Percentiles rank a stretch among this genome's conserved stretches.
Conservation (phyloP, 495 filamentous ascomycete species). For the Hypoxylon rickii region DNA sequence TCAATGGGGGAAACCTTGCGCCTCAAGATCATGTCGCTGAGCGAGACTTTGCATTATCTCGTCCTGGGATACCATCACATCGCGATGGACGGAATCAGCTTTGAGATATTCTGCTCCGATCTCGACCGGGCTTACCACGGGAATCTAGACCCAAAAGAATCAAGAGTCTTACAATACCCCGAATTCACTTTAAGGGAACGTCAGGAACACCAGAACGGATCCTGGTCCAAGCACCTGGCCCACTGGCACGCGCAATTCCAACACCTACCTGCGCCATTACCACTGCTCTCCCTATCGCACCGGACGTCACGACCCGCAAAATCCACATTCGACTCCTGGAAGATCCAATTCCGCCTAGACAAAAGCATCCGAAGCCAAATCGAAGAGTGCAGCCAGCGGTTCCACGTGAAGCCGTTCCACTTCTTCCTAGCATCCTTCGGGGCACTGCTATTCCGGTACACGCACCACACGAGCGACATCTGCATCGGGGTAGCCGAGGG, state of each 20-base stretch:
- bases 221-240: conserved; percentile 9
- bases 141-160: conserved; percentile 1
- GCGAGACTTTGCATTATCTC: too few species aligned
- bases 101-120: conserved; percentile 35
- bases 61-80: conserved; percentile 39
- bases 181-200: conserved; percentile 26
- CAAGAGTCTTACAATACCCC: conserved; percentile 11
- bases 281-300: conserved; percentile 11
- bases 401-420: conserved; percentile 38
- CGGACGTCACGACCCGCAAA: not conserved
- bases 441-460: conserved; percentile 35
- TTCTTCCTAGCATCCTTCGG: conserved; percentile 41
- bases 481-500: conserved; percentile 40
- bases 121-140: conserved; percentile 46
- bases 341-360: not conserved
- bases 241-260: conserved; percentile 48
- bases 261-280: conserved; percentile 24
- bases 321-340: not conserved
- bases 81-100: conserved; percentile 35
- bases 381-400: conserved; percentile 4
- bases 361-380: not conserved
- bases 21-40: too few species aligned
- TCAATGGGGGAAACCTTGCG: too few species aligned
- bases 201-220: conserved; percentile 1
- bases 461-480: conserved; percentile 34